Evolutionary conservation across 352 stramenopile species (phyloP).

Genomic region (Elongisporangium undulatum): DNA sequence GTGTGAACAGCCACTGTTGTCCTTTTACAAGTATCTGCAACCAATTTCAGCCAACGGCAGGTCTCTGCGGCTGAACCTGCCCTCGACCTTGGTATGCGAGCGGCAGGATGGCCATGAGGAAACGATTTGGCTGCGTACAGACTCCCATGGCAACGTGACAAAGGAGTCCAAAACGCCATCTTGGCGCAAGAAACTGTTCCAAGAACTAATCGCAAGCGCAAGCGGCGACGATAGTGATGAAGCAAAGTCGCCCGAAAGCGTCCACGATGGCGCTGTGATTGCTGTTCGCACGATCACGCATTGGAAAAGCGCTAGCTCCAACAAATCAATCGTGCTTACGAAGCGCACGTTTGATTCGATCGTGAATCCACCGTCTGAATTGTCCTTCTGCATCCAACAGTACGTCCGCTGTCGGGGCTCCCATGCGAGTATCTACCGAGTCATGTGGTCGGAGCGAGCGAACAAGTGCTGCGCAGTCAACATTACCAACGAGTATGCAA

Average conservation of each 20-base stretch:
- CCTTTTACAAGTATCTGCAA: constrained; percentile 85
- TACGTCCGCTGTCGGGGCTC: constrained; percentile 67
- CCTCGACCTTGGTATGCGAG: constrained; percentile 60
- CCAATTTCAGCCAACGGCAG: constrained; percentile 30
- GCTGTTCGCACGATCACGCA: constrained; percentile 55
- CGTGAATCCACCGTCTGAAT: constrained; percentile 44
- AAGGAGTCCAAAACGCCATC: constrained; percentile 37
- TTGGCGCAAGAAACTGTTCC: constrained; percentile 61
- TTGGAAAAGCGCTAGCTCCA: constrained; percentile 43
- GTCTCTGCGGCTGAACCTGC: constrained; percentile 47
- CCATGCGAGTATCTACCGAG: constrained; percentile 64
- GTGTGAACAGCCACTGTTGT: constrained; percentile 39
- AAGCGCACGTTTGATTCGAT: constrained; percentile 49
- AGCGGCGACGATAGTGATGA: constrained; percentile 12
- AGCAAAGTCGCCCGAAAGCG: background rate
- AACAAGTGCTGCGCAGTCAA: constrained; percentile 69
- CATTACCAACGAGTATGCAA: constrained; percentile 61
- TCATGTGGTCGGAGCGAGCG: constrained; percentile 49
- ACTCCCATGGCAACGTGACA: constrained; percentile 36
- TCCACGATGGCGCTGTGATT: constrained; percentile 27
- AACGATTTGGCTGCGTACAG: constrained; percentile 53
- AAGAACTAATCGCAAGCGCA: constrained; percentile 22
- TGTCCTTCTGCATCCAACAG: constrained; percentile 62
- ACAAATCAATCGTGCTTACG: constrained; percentile 62
- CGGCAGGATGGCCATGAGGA: constrained; percentile 43